Percentiles rank a stretch among this genome's conserved stretches.
Conservation (phyloP, 2,329 filamentous ascomycete genomes). For the Alternaria ethzedia region DNA sequence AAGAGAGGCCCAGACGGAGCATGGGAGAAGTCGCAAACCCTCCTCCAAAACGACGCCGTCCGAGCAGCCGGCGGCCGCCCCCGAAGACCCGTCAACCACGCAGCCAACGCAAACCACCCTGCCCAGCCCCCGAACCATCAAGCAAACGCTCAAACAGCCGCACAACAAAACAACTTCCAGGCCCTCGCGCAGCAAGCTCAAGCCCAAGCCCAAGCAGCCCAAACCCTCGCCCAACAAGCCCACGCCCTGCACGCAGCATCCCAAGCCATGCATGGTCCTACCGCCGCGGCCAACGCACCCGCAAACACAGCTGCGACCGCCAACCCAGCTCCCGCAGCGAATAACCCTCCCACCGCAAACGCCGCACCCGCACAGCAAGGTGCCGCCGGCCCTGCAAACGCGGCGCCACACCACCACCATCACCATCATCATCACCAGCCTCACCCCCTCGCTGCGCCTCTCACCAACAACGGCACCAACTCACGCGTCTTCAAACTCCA, state of each 20-base stretch:
- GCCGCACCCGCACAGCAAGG: constrained; percentile 24
- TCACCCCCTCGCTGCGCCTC: constrained; percentile 30
- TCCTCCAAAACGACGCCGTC: constrained; percentile 75
- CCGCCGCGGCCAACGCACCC: constrained; percentile 10
- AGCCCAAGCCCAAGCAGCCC: constrained; percentile 44
- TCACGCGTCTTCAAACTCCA: constrained; percentile 92
- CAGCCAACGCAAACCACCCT: constrained; percentile 24
- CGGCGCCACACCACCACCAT: constrained; percentile 27
- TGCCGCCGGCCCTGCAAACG: constrained; percentile 18
- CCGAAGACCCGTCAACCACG: constrained; percentile 35
- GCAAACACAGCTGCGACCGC: constrained; percentile 4
- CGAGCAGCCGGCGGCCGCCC: constrained; percentile 54
- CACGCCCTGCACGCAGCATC: constrained; percentile 46
- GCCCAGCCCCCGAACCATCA: constrained; percentile 26
- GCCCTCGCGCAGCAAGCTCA: constrained; percentile 47
- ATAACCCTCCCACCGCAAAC: constrained; percentile 13
- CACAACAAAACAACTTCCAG: constrained; percentile 40
- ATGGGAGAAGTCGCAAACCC: constrained; percentile 78
- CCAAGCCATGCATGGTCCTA: constrained; percentile 31
- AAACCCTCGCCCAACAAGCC: constrained; percentile 42
- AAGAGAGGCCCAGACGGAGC: constrained; percentile 81
- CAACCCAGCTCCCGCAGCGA: constrained; percentile 8
- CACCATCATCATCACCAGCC: constrained; percentile 44
- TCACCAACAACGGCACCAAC: constrained; percentile 48
- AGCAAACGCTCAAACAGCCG: constrained; percentile 12